Evolutionary conservation across 768 basidiomycete species (phyloP).

Genomic region (Dioszegia crocea): DNA sequence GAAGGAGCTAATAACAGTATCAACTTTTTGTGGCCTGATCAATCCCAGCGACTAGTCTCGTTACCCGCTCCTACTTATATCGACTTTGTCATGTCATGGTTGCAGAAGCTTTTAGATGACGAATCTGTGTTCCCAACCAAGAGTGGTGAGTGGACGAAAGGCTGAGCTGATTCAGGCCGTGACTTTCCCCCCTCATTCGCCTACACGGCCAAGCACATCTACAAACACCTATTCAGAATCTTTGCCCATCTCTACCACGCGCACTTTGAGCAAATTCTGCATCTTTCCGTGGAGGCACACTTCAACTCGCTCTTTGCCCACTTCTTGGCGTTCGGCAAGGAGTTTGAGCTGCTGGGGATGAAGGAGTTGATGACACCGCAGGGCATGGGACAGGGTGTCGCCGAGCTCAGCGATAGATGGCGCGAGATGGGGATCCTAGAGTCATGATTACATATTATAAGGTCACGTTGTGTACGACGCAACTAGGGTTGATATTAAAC

Average conservation of each 20-base stretch:
- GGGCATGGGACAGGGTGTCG: slow-evolving; percentile 57
- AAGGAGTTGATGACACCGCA: slow-evolving; percentile 67
- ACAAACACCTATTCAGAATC: slow-evolving; percentile 91
- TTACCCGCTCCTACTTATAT: slow-evolving; percentile 93
- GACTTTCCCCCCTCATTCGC: slow-evolving; percentile 85
- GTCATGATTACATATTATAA: background rate
- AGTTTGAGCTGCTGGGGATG: slow-evolving; percentile 84
- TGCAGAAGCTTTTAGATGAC: slow-evolving; percentile 90
- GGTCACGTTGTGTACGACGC: background rate
- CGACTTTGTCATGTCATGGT: slow-evolving; percentile 95
- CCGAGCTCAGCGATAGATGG: slow-evolving; percentile 82
- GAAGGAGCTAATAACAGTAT: slow-evolving; percentile 55
- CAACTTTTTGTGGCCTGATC: slow-evolving; percentile 92
- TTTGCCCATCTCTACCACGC: slow-evolving; percentile 97
- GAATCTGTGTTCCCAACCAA: slow-evolving; percentile 93
- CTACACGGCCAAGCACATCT: slow-evolving; percentile 81
- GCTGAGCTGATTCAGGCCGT: slow-evolving; percentile 58
- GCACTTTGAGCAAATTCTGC: slow-evolving; percentile 78
- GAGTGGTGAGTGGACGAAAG: slow-evolving; percentile 60
- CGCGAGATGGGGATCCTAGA: slow-evolving; percentile 85
- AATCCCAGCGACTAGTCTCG: slow-evolving; percentile 78
- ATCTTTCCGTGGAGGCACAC: slow-evolving; percentile 81
- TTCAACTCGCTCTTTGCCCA: slow-evolving; percentile 98
- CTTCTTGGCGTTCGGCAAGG: slow-evolving; percentile 89
- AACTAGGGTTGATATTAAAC: background rate